These are phyloP conservation scores for Paraphaeosphaeria minitans DNA, from an alignment of 2,329 filamentous ascomycete genomes.

Conservation along the genomic window DNA sequence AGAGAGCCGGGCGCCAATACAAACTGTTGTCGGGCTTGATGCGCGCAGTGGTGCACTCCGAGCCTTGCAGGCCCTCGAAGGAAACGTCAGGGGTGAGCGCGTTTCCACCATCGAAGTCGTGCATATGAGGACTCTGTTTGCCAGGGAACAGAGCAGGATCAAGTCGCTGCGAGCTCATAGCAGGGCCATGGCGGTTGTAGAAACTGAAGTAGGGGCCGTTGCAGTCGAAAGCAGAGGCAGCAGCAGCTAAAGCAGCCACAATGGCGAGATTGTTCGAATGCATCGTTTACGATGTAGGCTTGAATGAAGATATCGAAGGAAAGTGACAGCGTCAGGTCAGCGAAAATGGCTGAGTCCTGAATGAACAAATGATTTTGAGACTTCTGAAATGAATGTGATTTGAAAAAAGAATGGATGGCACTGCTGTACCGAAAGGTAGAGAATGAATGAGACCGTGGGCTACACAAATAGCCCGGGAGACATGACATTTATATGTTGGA, in stretches of 20 bases:
- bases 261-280: slow-evolving; percentile 32
- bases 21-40: slow-evolving; percentile 46
- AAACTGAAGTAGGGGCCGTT: slow-evolving; percentile 47
- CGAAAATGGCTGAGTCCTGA: slow-evolving; percentile 13
- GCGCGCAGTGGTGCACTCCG: slow-evolving; percentile 44
- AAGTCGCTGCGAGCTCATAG: slow-evolving; percentile 44
- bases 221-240: slow-evolving; percentile 42
- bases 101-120: slow-evolving; percentile 47
- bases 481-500: slow-evolving; percentile 26
- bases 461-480: slow-evolving; percentile 14
- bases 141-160: slow-evolving; percentile 45
- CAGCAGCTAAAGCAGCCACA: slow-evolving; percentile 38
- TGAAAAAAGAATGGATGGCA: slow-evolving; percentile 39
- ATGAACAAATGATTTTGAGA: slow-evolving; percentile 42
- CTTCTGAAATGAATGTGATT: slow-evolving; percentile 25
- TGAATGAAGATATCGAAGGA: not conserved
- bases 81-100: slow-evolving; percentile 32
- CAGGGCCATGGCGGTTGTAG: slow-evolving; percentile 41
- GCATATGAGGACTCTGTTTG: slow-evolving; percentile 40
- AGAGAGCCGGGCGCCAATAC: slow-evolving; percentile 48
- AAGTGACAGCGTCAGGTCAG: slow-evolving; percentile 10
- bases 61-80: slow-evolving; percentile 35
- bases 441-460: slow-evolving; percentile 23
- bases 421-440: slow-evolving; percentile 40
- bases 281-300: slow-evolving; percentile 29